Conservation (phyloP, 805 yeast genomes). For the Candida loeiensis region DNA sequence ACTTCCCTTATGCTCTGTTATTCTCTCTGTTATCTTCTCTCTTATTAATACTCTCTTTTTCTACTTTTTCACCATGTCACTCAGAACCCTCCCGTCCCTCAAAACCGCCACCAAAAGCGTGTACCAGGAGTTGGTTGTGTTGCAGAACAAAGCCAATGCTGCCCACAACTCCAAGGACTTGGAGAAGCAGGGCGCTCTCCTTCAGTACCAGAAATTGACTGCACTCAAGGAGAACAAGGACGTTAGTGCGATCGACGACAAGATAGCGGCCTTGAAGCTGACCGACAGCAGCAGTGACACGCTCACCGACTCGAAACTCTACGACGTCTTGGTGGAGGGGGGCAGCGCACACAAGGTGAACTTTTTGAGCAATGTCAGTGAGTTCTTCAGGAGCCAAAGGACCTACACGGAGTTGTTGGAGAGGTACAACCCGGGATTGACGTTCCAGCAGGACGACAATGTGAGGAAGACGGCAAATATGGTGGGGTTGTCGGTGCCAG, state of each 20-base stretch:
- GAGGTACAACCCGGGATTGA: slow-evolving; percentile 82
- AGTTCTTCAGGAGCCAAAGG: slow-evolving; percentile 69
- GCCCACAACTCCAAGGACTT: slow-evolving; percentile 38
- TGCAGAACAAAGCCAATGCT: slow-evolving; percentile 33
- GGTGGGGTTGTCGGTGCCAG: slow-evolving; percentile 70
- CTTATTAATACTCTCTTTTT: too few relatives aligned
- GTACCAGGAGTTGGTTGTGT: slow-evolving; percentile 37
- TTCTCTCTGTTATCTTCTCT: too few relatives aligned
- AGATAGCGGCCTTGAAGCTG: slow-evolving; percentile 20
- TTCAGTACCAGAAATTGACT: slow-evolving; percentile 49
- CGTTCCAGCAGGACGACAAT: slow-evolving; percentile 72
- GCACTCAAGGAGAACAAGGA: slow-evolving; percentile 35
- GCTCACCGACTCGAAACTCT: slow-evolving; percentile 11
- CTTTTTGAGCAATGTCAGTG: slow-evolving; percentile 56
- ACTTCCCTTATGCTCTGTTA: too few relatives aligned
- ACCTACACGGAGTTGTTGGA: slow-evolving; percentile 74
- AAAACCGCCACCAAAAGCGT: slow-evolving; percentile 23
- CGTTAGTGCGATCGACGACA: slow-evolving; percentile 30
- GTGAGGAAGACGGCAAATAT: slow-evolving; percentile 76
- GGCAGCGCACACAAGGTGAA: slow-evolving; percentile 13
- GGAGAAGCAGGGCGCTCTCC: slow-evolving; percentile 44
- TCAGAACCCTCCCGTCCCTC: slow-evolving; percentile 10
- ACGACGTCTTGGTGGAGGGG: slow-evolving; percentile 20
- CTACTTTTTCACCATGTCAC: slow-evolving; percentile 7
- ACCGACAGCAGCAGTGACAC: slow-evolving; percentile 6